Conservation (phyloP, 345 rosid species). For the Citrus glauca region DNA sequence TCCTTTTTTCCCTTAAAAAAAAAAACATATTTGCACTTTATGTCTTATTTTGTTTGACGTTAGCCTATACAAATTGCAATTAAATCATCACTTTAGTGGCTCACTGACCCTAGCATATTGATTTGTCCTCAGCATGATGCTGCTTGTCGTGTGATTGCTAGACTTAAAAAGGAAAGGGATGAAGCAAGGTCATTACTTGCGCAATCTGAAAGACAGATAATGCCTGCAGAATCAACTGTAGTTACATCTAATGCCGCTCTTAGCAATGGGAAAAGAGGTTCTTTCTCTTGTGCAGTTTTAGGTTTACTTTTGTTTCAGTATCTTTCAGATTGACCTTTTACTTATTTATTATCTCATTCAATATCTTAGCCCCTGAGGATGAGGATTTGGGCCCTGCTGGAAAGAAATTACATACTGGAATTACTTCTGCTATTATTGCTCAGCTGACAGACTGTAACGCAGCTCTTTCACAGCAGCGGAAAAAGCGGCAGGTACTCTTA, state of each 20-base stretch:
- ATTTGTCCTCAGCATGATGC: slow-evolving; percentile 77
- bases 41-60: background rate
- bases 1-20: background rate
- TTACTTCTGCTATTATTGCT: slow-evolving; percentile 55
- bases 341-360: slow-evolving; percentile 5
- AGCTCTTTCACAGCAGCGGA: slow-evolving; percentile 86
- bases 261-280: slow-evolving; percentile 90
- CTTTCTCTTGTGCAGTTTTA: slow-evolving; percentile 6
- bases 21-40: background rate
- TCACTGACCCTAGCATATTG: background rate
- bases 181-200: slow-evolving; percentile 85
- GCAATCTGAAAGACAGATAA: slow-evolving; percentile 65
- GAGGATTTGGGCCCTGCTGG: slow-evolving; percentile 48
- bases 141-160: slow-evolving; percentile 98
- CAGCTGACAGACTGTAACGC: slow-evolving; percentile 86
- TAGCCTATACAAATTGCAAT: background rate
- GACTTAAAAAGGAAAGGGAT: slow-evolving; percentile 91
- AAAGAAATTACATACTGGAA: slow-evolving; percentile 65
- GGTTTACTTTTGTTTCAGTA: background rate
- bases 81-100: background rate
- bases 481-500: slow-evolving; percentile 62
- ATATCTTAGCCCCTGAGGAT: slow-evolving; percentile 38
- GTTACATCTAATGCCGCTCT: slow-evolving; percentile 43
- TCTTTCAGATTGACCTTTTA: background rate
- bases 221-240: slow-evolving; percentile 48